Evolutionary conservation across 306 rosid species (phyloP).

Genomic region (Sophora flavescens): DNA sequence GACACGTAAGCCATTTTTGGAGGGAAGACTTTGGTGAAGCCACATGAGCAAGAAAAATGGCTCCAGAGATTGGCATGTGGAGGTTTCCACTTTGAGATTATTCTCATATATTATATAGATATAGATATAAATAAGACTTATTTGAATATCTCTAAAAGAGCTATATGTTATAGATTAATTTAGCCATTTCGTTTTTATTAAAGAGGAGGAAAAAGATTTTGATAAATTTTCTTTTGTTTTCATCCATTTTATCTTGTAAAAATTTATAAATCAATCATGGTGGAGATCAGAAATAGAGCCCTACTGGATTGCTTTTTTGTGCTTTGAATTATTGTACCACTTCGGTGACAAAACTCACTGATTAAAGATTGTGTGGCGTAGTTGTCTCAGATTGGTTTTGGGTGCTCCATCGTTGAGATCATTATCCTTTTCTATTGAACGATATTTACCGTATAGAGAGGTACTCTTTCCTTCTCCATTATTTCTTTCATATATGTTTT

Average conservation of each 20-base stretch:
- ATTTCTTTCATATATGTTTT: not conserved
- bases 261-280: slow-evolving; percentile 11
- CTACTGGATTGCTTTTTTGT: not conserved
- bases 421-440: no score
- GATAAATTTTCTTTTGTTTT: not conserved
- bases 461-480: not conserved
- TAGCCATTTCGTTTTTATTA: not conserved
- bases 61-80: no score
- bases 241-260: not conserved
- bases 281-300: not conserved
- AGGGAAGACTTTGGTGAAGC: no score
- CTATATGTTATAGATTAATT: no score
- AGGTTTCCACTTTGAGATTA: no score
- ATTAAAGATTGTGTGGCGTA: slow-evolving; percentile 47
- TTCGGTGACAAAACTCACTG: not conserved
- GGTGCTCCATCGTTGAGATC: not conserved
- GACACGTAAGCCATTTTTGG: no score
- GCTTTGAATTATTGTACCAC: slow-evolving; percentile 43
- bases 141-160: no score
- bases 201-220: not conserved
- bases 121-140: no score
- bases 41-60: no score
- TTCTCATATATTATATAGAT: no score
- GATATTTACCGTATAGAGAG: not conserved
- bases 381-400: slow-evolving; percentile 9